Evolutionary conservation across 768 basidiomycete genomes (phyloP), one percentile per base, ranked within the genome.

Genomic region (Russula virescens): DNA sequence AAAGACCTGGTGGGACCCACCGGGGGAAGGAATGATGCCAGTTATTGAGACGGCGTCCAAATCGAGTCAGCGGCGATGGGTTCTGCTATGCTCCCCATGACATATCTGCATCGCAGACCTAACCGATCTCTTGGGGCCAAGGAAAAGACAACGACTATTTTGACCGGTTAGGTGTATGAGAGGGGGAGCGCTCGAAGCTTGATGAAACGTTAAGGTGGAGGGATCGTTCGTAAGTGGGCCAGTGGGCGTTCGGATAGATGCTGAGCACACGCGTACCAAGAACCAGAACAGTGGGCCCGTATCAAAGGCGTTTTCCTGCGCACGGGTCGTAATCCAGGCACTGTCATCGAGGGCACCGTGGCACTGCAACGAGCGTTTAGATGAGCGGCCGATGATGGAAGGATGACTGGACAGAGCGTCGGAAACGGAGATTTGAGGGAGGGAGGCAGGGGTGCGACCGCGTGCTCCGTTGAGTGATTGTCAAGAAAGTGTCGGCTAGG

Each of bases 131-230:
- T 35, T 18, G 54, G 52, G 11, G n/a, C n/a, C n/a, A 13, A 21
- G 21, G 40, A 38, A 38, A 38, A 11, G 5, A 58, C 47, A 49
- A 43, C 34, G 34, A 11, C 42, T 28, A 28, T 5, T 38, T 50
- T 10, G 42, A 19, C 19, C 10, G 6, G 38, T 3, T 4, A 38
- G 38, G 38, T 5, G 5, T 35, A 35, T 35, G 38, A 31, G 31
- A 31, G 31, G 5, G 38, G 16, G 40, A 19, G 63, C 63, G 63
- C 58, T 34, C 18, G 31, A 18, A 16, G 14, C 35, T 21, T 50
- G 58, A 63, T 63, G 58, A 60, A 64, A 64, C 63, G 49, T 49
- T 13, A n/a, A 40, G 8, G 40, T 52, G 43, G 52, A 50, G 57
- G 55, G 46, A 49, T 23, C 38, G 35, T 38, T 31, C 31, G 31